Evolutionary conservation across 148 eudicot species (phyloP).

Genomic region (Cornus kousa): DNA sequence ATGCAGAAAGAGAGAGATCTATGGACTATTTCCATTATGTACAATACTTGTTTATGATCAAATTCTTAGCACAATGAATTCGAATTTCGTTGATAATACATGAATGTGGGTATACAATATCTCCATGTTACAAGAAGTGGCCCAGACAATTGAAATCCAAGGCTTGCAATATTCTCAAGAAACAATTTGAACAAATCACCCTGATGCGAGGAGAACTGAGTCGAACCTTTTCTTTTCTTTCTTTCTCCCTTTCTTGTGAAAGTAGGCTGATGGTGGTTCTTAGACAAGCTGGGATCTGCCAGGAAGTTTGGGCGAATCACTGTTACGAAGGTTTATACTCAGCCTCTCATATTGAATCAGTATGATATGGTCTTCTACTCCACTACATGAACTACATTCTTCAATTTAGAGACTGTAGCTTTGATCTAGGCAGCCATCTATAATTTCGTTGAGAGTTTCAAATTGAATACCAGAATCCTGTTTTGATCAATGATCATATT

Average conservation of each 20-base stretch:
- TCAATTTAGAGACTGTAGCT: neutral
- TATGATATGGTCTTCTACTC: neutral
- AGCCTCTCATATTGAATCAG: neutral
- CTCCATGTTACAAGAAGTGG: constrained; percentile 10
- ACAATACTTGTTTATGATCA: too few relatives aligned
- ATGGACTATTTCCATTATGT: too few relatives aligned
- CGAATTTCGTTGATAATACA: neutral
- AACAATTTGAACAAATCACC: neutral
- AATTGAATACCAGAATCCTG: neutral
- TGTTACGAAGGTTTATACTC: neutral
- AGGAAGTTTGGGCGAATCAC: neutral
- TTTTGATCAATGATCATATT: constrained; percentile 16
- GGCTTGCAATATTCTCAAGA: neutral
- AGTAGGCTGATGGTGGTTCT: neutral
- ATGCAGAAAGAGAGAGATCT: too few relatives aligned
- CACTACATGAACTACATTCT: neutral
- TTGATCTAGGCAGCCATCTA: neutral
- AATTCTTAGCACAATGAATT: neutral
- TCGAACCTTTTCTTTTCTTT: neutral
- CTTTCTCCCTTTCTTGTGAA: neutral
- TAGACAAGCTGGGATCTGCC: neutral
- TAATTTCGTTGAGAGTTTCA: too few relatives aligned
- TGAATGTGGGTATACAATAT: constrained; percentile 1
- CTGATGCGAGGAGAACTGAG: neutral
- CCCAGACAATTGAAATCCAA: neutral